Evolutionary conservation across 169 alveolate species (phyloP), one percentile per base, ranked within the genome.

Genomic region (Cytauxzoon felis): DNA sequence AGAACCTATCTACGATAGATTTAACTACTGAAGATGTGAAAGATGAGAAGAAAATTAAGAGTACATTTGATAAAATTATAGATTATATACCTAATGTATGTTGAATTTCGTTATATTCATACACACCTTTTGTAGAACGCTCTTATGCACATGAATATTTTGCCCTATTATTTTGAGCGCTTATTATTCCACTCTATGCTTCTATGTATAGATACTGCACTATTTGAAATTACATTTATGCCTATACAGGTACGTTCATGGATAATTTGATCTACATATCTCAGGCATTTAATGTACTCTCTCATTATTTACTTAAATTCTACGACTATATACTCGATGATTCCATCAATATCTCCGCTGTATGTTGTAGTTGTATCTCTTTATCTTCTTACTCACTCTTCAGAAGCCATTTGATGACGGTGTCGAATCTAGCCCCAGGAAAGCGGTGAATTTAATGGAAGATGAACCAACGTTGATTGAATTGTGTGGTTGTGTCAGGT

Each of bases 141-240:
- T n/a, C 41, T 75, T 63, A 24, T 24, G 13, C 91, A 85, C 33
- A 80, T 85, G 91, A 21, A 61, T 27, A 58, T 51, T 41, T 70
- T 85, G 26, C 91, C 91, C 18, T 34, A 42, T 30, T 70, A 53
- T 50, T 56, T 80, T 40, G 91, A 85, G 54, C 61, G 71, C 61
- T 30, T 85, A 1, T 80, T 85, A 81, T 67, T 61, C 34, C 67
- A 69, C 33, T 79, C 91, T 3, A 60, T 85, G 16, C 24, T 68
- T 13, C 50, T 76, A 21, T 85, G 88, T 63, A n/a, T 85, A 33
- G 91, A 85, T 50, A 62, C 87, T 30, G 47, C 78, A 51, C 40
- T 85, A 8, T 85, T 80, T 49, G 91, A 85, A 38, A 32, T 85
- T 41, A 85, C 91, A 1, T 61, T 85, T 34, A 75, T 80, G 87